Conservation (phyloP, 768 basidiomycete genomes). For the Mrakia gelida region DNA sequence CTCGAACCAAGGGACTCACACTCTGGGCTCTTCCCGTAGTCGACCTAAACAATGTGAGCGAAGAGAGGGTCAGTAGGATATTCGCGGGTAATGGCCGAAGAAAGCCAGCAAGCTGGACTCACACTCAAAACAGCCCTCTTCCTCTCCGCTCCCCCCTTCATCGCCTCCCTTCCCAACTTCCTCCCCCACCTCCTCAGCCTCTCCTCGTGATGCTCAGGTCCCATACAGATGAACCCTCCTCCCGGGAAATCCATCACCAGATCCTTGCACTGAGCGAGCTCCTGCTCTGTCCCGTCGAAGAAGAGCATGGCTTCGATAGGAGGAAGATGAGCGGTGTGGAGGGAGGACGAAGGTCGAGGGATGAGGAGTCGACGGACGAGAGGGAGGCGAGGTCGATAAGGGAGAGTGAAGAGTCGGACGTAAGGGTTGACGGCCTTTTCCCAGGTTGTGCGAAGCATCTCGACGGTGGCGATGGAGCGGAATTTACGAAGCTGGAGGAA, state of each 20-base stretch:
- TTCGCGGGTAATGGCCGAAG: too few species aligned
- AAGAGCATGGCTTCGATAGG: conserved; percentile 81
- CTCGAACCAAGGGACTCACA: conserved; percentile 52
- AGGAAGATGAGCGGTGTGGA: conserved; percentile 50
- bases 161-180: conserved; percentile 15
- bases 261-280: conserved; percentile 65
- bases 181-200: conserved; percentile 80
- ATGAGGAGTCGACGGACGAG: conserved; percentile 73
- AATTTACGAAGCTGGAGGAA: conserved; percentile 71
- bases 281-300: conserved; percentile 64
- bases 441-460: conserved; percentile 94
- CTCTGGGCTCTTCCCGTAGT: conserved; percentile 96
- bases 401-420: conserved; percentile 60
- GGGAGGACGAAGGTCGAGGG: conserved; percentile 60
- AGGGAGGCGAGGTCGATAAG: conserved; percentile 58
- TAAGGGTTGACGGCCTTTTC: conserved; percentile 94
- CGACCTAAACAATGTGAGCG: conserved; percentile 47
- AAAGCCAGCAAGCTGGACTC: too few species aligned
- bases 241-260: conserved; percentile 90
- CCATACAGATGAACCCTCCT: conserved; percentile 95
- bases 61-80: too few species aligned
- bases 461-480: conserved; percentile 87
- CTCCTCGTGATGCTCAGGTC: conserved; percentile 93
- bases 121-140: conserved; percentile 65
- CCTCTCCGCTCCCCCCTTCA: conserved; percentile 51